Percentiles rank a stretch among this genome's conserved stretches.
Conservation (phyloP, 2,329 filamentous ascomycete genomes). For the Pseudocercospora pini-densiflorae region DNA sequence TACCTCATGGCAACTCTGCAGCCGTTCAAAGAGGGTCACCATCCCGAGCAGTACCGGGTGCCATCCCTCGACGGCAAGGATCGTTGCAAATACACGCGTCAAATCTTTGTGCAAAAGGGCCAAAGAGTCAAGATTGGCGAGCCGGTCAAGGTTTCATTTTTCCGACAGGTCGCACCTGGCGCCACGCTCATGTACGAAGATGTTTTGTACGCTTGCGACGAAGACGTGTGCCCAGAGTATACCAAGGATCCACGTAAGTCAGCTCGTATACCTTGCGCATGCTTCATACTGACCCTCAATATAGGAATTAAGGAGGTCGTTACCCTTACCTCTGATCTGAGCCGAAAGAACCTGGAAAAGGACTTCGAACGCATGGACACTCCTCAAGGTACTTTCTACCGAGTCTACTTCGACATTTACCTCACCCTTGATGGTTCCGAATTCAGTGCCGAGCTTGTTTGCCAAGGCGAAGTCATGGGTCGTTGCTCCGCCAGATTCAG, state of each 20-base stretch:
- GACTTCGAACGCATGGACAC: slow-evolving; percentile 99
- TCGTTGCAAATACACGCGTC: slow-evolving; percentile 96
- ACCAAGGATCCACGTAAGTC: slow-evolving; percentile 98
- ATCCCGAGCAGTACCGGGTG: slow-evolving; percentile 97
- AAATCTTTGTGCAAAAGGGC: slow-evolving; percentile 98
- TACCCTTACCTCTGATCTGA: slow-evolving; percentile 94
- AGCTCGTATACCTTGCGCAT: neutral
- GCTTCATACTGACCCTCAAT: slow-evolving; percentile 34
- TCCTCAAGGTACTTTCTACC: slow-evolving; percentile 93
- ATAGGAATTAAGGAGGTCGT: slow-evolving; percentile 98
- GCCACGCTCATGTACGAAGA: slow-evolving; percentile 99
- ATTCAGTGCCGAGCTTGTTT: slow-evolving; percentile 98
- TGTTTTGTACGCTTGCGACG: slow-evolving; percentile 95
- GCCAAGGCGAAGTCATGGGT: slow-evolving; percentile 98
- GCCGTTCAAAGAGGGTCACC: slow-evolving; percentile 98
- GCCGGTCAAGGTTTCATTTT: slow-evolving; percentile 98
- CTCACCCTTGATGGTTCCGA: slow-evolving; percentile 96
- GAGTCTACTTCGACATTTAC: slow-evolving; percentile 72
- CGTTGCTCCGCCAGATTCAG: slow-evolving; percentile 89
- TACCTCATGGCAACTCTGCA: slow-evolving; percentile 99
- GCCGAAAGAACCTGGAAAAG: slow-evolving; percentile 97
- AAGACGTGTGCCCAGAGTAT: slow-evolving; percentile 97
- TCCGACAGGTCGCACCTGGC: slow-evolving; percentile 94
- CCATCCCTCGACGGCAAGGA: slow-evolving; percentile 97
- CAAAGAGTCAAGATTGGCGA: slow-evolving; percentile 99